Evolutionary conservation across 306 rosid species (phyloP), one percentile per base, ranked within the genome.

Genomic region (Cicer arietinum): DNA sequence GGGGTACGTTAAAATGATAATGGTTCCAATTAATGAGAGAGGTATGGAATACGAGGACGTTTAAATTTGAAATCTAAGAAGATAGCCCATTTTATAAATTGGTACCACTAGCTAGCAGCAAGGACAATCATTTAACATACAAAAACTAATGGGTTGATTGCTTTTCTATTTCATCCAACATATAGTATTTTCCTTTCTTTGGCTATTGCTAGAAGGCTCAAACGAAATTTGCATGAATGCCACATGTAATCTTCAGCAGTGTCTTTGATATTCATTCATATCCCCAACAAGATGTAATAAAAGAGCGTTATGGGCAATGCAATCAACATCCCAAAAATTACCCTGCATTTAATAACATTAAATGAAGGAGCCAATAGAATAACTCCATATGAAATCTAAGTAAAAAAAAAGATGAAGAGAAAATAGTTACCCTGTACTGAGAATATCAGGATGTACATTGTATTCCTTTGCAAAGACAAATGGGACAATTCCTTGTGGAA

Each of bases 401-500:
- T 48, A 7, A 30, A 12, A 8, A 1, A 20, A 20, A 10, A 4
- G 22, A 20, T 57, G 14, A 10, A 5, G 3, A 20, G 7, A 10
- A 20, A n/a, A 44, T 9, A 78, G 85, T 71, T 59, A 93, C 98
- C 83, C 97, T 30, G 98, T 93, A 84, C 98, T 93, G 80, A 93
- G 97, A 85, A 93, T 93, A 77, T 93, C 90, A 79, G 98, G 92
- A 67, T 93, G 97, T 40, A 93, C 95, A 71, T 83, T 88, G 88
- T 93, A 93, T 82, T 93, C 98, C 86, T 93, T 93, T 10, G 98
- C 98, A 69, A 93, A 92, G 80, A 93, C 98, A 84, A 93, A 93
- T 83, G 98, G 97, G 83, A 93, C 98, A 77, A 93, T 93, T 84
- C 98, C 98, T 87, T 93, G 98, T 16, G 98, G 98, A 61, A 93